Evolutionary conservation across 257 asterid species (phyloP).

Genomic region (Solanum ossicruentum): DNA sequence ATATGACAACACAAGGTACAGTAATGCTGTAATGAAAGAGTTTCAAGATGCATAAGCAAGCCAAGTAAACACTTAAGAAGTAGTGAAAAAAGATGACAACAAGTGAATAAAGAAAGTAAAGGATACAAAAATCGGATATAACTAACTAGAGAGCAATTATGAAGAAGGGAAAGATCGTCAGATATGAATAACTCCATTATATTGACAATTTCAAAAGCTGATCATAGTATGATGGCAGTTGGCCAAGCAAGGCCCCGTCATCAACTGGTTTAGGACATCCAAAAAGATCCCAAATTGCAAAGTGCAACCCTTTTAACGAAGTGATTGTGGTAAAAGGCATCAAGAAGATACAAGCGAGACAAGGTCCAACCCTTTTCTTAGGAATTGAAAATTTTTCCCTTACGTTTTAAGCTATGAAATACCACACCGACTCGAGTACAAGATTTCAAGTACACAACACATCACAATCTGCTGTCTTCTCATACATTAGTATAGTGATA

Average conservation of each 20-base stretch:
- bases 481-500: not conserved
- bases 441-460: not conserved
- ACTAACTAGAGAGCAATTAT: not conserved
- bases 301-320: not conserved
- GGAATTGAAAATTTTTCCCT: not conserved
- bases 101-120: not conserved
- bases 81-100: not conserved
- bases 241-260: not conserved
- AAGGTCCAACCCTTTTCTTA: too few species aligned
- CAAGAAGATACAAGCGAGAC: not conserved
- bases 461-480: not conserved
- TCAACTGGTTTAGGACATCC: not conserved
- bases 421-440: not conserved
- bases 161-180: not conserved
- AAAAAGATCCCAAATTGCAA: not conserved
- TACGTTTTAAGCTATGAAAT: not conserved
- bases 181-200: not conserved
- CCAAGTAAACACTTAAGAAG: not conserved
- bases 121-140: not conserved
- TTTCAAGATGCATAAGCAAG: not conserved
- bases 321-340: not conserved
- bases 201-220: not conserved
- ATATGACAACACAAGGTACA: not conserved
- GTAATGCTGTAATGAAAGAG: not conserved
- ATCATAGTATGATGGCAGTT: not conserved